Evolutionary conservation across 2,329 filamentous ascomycete species (phyloP).

Genomic region (Aureobasidium vineae): DNA sequence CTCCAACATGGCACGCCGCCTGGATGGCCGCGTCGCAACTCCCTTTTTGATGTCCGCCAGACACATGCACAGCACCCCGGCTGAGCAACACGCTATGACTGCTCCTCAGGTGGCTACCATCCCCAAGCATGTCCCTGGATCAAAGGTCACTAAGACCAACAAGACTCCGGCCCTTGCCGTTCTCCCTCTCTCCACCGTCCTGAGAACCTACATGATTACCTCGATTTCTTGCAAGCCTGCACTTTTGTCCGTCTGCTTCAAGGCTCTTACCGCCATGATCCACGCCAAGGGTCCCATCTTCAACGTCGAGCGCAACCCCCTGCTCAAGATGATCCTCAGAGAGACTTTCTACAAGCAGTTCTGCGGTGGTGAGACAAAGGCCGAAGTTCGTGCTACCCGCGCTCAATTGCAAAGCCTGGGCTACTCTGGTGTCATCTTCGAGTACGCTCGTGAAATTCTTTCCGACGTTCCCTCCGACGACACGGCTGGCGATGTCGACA

Average conservation of each 20-base stretch:
- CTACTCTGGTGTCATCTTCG: slow-evolving; percentile 78
- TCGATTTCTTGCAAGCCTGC: slow-evolving; percentile 67
- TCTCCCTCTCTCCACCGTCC: slow-evolving; percentile 63
- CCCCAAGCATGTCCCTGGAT: slow-evolving; percentile 13
- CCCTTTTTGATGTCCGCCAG: slow-evolving; percentile 20
- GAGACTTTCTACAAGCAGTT: slow-evolving; percentile 89
- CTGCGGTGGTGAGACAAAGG: slow-evolving; percentile 73
- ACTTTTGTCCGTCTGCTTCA: slow-evolving; percentile 68
- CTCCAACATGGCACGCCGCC: slow-evolving; percentile 20
- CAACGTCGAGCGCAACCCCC: slow-evolving; percentile 70
- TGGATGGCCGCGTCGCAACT: slow-evolving; percentile 21
- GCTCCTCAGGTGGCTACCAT: slow-evolving; percentile 4
- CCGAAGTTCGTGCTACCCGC: slow-evolving; percentile 67
- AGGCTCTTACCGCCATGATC: slow-evolving; percentile 66
- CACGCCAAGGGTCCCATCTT: slow-evolving; percentile 65
- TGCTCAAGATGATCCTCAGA: slow-evolving; percentile 69
- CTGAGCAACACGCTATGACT: slow-evolving; percentile 20
- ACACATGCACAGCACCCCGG: slow-evolving; percentile 22
- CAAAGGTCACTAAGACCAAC: slow-evolving; percentile 22
- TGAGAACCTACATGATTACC: slow-evolving; percentile 68
- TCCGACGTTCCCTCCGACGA: slow-evolving; percentile 52
- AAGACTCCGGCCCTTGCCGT: slow-evolving; percentile 56
- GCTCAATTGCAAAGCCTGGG: slow-evolving; percentile 67
- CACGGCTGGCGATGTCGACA: slow-evolving; percentile 60
- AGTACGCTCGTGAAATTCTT: slow-evolving; percentile 80